These are phyloP conservation scores for Malus sylvestris DNA, from an alignment of 306 rosid genomes.

Conservation along the genomic window DNA sequence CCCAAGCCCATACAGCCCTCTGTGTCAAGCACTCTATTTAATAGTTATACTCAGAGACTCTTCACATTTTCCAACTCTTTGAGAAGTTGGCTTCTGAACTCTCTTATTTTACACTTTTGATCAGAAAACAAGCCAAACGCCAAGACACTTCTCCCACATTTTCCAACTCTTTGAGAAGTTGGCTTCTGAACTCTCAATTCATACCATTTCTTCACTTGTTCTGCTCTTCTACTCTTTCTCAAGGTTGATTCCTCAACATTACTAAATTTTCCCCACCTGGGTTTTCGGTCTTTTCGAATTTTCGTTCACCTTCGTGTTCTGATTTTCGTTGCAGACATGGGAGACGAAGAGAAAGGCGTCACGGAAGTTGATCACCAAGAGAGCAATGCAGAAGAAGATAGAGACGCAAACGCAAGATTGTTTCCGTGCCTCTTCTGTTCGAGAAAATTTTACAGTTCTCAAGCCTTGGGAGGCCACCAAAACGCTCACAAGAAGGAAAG, in stretches of 20 bases:
- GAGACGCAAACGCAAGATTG: conserved; percentile 36
- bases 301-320: neutral
- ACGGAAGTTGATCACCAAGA: conserved; percentile 15
- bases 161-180: too few species aligned
- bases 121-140: conserved; percentile 28
- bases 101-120: conserved; percentile 9
- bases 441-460: conserved; percentile 74
- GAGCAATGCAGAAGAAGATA: conserved; percentile 8
- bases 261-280: neutral
- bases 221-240: conserved; percentile 13
- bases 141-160: neutral
- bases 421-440: conserved; percentile 73
- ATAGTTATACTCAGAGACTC: conserved; percentile 21
- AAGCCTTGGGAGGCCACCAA: conserved; percentile 90
- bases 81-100: conserved; percentile 39
- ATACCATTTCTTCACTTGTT: conserved; percentile 1
- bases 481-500: conserved; percentile 88
- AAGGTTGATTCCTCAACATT: conserved; percentile 3
- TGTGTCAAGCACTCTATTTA: conserved; percentile 34
- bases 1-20: conserved; percentile 66
- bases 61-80: conserved; percentile 50
- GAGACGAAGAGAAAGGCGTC: conserved; percentile 17
- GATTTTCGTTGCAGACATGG: conserved; percentile 34
- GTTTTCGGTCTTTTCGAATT: neutral
- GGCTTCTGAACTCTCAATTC: too few species aligned